Evolutionary conservation across 345 rosid genomes (phyloP).

Genomic region (Hirschfeldia incana): DNA sequence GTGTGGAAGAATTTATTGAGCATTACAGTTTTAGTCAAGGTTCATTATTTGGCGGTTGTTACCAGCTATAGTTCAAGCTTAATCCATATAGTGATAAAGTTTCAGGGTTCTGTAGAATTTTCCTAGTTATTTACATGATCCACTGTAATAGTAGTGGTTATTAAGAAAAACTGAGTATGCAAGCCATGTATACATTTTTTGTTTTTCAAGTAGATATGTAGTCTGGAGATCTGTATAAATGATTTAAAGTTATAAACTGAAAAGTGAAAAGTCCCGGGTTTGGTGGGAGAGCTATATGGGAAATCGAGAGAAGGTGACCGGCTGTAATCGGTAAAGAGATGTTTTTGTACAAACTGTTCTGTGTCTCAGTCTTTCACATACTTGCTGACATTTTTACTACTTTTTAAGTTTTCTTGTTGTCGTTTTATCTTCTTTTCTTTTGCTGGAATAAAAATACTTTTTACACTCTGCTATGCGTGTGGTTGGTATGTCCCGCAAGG

Average conservation of each 20-base stretch:
- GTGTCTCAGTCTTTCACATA: slow-evolving; percentile 35
- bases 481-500: neutral
- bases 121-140: neutral
- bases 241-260: slow-evolving; percentile 17
- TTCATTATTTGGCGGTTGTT: slow-evolving; percentile 15
- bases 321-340: slow-evolving; percentile 46
- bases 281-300: slow-evolving; percentile 37
- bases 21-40: slow-evolving; percentile 28
- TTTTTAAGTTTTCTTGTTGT: slow-evolving; percentile 40
- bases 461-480: no score
- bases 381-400: slow-evolving; percentile 32
- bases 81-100: neutral
- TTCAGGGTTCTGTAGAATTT: neutral
- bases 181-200: neutral
- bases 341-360: slow-evolving; percentile 32
- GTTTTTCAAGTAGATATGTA: neutral
- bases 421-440: slow-evolving; percentile 34
- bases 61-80: slow-evolving; percentile 16
- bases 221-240: neutral
- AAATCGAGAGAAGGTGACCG: slow-evolving; percentile 49
- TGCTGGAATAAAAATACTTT: slow-evolving; percentile 23
- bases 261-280: slow-evolving; percentile 44
- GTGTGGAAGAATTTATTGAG: slow-evolving; percentile 9
- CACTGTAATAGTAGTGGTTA: neutral
- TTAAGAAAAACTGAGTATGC: neutral